These are phyloP conservation scores for Plasmodium sp. DNA, from an alignment of 169 alveolate species.

Conservation along the genomic window DNA sequence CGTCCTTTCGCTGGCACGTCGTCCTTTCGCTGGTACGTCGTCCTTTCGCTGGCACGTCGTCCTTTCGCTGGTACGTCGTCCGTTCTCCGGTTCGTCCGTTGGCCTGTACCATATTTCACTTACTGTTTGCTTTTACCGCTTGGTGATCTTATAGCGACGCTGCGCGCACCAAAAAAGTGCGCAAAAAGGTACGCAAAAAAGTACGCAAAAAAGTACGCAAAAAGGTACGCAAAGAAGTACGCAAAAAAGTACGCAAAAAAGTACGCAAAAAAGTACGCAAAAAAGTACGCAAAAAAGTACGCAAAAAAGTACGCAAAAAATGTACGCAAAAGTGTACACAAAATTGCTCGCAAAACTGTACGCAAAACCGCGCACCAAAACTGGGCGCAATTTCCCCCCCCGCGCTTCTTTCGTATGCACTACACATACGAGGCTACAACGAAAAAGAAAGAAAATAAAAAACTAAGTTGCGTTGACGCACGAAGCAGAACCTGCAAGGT, in stretches of 20 bases:
- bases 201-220: not conserved
- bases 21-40: too few species aligned
- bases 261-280: not conserved
- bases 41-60: too few species aligned
- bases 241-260: not conserved
- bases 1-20: not conserved
- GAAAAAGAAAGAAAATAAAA: not conserved
- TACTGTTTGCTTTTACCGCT: not conserved
- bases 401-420: not conserved
- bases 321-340: not conserved
- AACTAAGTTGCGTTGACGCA: not conserved
- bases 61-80: not conserved
- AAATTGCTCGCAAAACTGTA: too few species aligned
- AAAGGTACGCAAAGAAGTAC: not conserved
- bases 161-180: not conserved
- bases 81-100: not conserved
- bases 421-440: not conserved
- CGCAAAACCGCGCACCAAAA: not conserved
- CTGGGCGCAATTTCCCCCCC: not conserved
- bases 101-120: not conserved
- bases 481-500: not conserved
- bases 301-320: not conserved
- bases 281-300: not conserved
- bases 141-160: not conserved
- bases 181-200: not conserved